These are phyloP conservation scores for Eucalyptus marginata DNA, from an alignment of 345 rosid genomes.

Conservation along the genomic window DNA sequence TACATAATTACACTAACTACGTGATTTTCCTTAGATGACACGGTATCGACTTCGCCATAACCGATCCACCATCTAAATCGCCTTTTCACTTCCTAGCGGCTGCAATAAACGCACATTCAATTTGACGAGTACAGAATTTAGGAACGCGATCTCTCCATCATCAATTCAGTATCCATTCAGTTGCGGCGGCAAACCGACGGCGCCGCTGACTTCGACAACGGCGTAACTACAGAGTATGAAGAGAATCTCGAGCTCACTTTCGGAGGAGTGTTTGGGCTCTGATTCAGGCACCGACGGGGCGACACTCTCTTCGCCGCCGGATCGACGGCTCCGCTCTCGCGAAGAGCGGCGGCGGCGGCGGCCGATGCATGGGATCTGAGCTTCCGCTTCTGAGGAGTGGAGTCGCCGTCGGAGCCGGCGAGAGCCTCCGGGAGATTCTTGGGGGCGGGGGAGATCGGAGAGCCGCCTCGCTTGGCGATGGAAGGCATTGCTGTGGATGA, in stretches of 20 bases:
- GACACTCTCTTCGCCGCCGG: constrained; percentile 37
- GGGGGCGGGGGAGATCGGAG: constrained; percentile 11
- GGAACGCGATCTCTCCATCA: not conserved
- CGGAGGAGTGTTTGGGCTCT: constrained; percentile 11
- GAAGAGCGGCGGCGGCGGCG: not conserved
- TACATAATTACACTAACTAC: not conserved
- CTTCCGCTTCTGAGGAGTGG: constrained; percentile 38
- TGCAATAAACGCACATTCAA: not conserved
- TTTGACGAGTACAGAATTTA: not conserved
- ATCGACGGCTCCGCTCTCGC: not conserved
- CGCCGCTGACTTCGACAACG: not conserved
- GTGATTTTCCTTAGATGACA: not conserved
- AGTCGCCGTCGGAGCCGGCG: constrained; percentile 17
- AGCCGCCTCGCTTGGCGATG: constrained; percentile 20
- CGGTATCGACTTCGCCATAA: not conserved
- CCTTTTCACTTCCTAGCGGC: not conserved
- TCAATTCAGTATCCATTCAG: not conserved
- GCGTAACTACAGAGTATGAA: not conserved
- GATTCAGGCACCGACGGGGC: constrained; percentile 29
- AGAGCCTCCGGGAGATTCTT: not conserved
- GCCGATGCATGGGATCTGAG: constrained; percentile 27
- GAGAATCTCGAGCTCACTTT: constrained; percentile 2
- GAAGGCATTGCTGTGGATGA: constrained; percentile 32
- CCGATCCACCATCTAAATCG: not conserved
- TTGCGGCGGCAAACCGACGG: not conserved